Percentiles rank a stretch among this genome's conserved stretches.
phyloP scores from a whole-genome alignment of 306 rosid genomes.

The Sechiopsis laciniata region DNA sequence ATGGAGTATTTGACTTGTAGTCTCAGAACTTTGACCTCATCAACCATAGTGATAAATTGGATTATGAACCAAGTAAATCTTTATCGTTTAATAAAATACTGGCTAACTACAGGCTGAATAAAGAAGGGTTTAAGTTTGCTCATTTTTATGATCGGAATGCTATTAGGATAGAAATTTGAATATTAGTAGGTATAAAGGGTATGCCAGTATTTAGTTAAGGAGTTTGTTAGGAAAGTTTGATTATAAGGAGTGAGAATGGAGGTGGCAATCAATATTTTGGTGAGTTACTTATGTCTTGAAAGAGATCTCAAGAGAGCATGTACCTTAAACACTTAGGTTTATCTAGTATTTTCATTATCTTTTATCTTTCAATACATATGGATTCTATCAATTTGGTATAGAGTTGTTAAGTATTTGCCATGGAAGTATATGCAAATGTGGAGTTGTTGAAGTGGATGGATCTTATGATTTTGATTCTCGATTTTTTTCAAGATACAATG shows the following conservation, averaged over 20 bases:
- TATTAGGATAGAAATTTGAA: too few species aligned
- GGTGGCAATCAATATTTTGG: too few species aligned
- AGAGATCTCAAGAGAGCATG: too few species aligned
- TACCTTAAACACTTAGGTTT: too few species aligned
- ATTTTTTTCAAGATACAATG: not conserved
- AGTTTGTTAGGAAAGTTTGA: too few species aligned
- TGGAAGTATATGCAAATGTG: not conserved
- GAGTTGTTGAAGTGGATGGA: not conserved
- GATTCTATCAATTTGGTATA: not conserved
- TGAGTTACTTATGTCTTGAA: too few species aligned
- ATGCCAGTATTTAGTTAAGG: too few species aligned
- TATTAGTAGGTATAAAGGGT: too few species aligned
- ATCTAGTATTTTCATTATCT: not conserved
- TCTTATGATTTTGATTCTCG: not conserved
- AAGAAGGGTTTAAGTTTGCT: not conserved
- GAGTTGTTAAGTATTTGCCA: not conserved
- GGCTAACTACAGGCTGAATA: not conserved
- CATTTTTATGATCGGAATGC: not conserved
- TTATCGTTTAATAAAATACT: not conserved
- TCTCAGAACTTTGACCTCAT: not conserved
- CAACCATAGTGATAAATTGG: not conserved
- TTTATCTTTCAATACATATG: not conserved
- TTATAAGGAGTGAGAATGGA: too few species aligned
- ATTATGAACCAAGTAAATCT: not conserved
- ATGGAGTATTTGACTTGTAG: not conserved